Evolutionary conservation across 257 asterid species (phyloP), one percentile per base, ranked within the genome.

Genomic region (Anisodus acutangulus): DNA sequence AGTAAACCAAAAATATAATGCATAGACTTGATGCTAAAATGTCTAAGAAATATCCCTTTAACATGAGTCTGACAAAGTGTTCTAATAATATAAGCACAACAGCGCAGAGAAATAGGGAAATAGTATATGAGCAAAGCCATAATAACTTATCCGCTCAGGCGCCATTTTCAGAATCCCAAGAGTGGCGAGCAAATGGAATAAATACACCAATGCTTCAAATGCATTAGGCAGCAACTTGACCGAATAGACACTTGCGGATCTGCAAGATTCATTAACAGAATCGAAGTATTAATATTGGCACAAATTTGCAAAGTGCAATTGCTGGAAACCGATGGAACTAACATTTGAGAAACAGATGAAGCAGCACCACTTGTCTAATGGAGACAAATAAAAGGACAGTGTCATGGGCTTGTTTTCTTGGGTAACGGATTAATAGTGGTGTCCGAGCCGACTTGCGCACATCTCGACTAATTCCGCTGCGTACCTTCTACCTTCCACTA

Each of bases 181-280:
- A 72, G 80, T 83, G 16, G 69, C 78, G 59, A 7, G 45, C 26
- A 13, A 51, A 76, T 49, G 5, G n/a, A 59, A 82, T 63, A 84
- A 70, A 84, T 84, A 85, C 68, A 49, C 55, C 78, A 31, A 51
- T 47, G 60, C 5, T 68, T 85, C 88, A 53, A 54, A 83, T 58
- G 86, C 83, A 88, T 92, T 88, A 92, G 51, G 89, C 92, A 60
- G 94, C 92, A 85, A 89, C 84, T 69, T 88, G 91, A 60, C 89
- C 89, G 39, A 89, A 88, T 72, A 95, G 92, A 89, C 87, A 85
- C 91, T 89, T 95, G 85, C 98, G 95, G 67, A 95, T 95, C 98
- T 95, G 97, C 90, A 89, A 69, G 82, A 67, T 67, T 43, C 12
- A 82, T 76, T 51, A 51, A 76, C 63, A 43, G 9, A 43, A 66